phyloP scores from a whole-genome alignment of 805 yeast genomes.

The Metschnikowia aberdeeniae region DNA sequence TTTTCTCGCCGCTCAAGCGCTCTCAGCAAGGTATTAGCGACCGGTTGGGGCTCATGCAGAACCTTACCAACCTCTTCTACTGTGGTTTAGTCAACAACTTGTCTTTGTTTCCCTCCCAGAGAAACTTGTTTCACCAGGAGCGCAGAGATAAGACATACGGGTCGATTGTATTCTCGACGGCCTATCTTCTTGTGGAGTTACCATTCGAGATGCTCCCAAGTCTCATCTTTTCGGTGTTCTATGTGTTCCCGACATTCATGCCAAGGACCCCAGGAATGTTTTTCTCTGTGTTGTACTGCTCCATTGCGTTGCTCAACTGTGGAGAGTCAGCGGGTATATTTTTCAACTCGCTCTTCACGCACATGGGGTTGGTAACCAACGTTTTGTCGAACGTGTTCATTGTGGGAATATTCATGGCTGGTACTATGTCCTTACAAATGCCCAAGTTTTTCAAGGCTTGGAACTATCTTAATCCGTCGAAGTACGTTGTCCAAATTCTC shows the following conservation, averaged over 20 bases:
- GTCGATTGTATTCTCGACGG: constrained; percentile 54
- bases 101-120: constrained; percentile 68
- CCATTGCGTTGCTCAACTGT: constrained; percentile 56
- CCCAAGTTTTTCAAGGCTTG: constrained; percentile 62
- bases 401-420: constrained; percentile 79
- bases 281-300: constrained; percentile 56
- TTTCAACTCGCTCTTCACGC: constrained; percentile 67
- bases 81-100: constrained; percentile 78
- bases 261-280: constrained; percentile 65
- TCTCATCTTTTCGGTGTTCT: constrained; percentile 53
- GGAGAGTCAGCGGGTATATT: constrained; percentile 86
- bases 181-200: constrained; percentile 59
- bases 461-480: constrained; percentile 75
- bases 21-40: constrained; percentile 52
- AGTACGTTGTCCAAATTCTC: constrained; percentile 60
- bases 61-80: constrained; percentile 65
- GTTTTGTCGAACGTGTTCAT: constrained; percentile 62
- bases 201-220: constrained; percentile 64
- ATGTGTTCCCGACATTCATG: constrained; percentile 68
- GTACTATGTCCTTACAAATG: constrained; percentile 76
- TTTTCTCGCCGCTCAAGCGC: constrained; percentile 45
- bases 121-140: constrained; percentile 75
- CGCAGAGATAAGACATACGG: constrained; percentile 70
- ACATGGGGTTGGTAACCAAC: constrained; percentile 79
- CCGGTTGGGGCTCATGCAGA: constrained; percentile 73